Percentiles rank a stretch among this genome's conserved stretches.
Conservation (phyloP, 768 basidiomycete genomes). For the Serendipita sp. region DNA sequence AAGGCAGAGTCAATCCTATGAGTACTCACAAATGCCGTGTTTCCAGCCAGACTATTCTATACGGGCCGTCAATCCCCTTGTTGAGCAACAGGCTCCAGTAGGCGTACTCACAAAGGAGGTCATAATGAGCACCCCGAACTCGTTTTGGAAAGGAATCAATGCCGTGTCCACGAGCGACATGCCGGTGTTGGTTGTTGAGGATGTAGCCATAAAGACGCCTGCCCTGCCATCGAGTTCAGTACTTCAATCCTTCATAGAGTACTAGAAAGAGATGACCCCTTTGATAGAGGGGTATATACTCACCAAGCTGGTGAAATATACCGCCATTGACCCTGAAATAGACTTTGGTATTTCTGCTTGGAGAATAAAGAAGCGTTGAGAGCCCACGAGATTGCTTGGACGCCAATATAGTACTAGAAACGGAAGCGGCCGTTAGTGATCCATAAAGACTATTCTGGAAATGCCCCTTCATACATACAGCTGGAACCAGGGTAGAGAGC, state of each 20-base stretch:
- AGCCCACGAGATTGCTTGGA: constrained; percentile 53
- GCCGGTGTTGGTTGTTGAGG: constrained; percentile 80
- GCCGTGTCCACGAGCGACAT: constrained; percentile 76
- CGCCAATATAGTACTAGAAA: constrained; percentile 57
- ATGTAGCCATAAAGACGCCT: constrained; percentile 58
- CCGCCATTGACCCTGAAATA: constrained; percentile 17
- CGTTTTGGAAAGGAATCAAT: constrained; percentile 81
- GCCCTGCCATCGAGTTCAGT: constrained; percentile 14
- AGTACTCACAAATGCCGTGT: constrained; percentile 79
- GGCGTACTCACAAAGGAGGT: not conserved
- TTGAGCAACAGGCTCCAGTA: too few relatives aligned
- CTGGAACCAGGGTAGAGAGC: constrained; percentile 21
- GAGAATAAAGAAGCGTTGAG: constrained; percentile 74
- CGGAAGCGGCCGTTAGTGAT: not conserved
- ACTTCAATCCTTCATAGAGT: not conserved
- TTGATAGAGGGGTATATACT: too few relatives aligned
- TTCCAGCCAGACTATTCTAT: constrained; percentile 66
- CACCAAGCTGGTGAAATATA: constrained; percentile 55
- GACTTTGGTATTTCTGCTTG: constrained; percentile 26
- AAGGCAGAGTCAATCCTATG: too few relatives aligned
- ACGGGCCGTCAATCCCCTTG: too few relatives aligned
- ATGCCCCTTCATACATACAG: constrained; percentile 16
- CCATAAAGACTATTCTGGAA: not conserved
- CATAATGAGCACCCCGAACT: constrained; percentile 20
- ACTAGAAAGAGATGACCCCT: not conserved